Percentiles rank a stretch among this genome's conserved stretches.
phyloP scores from a whole-genome alignment of 2,329 filamentous ascomycete genomes.

The Teratosphaeria viscida region DNA sequence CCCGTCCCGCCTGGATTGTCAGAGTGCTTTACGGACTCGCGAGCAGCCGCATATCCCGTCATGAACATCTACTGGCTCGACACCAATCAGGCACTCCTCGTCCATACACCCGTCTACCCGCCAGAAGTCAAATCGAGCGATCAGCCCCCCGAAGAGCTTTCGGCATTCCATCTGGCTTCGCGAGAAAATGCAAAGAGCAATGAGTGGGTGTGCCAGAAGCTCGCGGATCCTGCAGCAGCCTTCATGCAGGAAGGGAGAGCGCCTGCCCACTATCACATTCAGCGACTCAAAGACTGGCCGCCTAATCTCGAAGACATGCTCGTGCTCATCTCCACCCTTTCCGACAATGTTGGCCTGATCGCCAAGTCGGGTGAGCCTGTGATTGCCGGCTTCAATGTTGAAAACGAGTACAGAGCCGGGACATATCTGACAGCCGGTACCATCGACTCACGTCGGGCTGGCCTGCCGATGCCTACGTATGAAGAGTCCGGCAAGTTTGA shows the following conservation, averaged over 20 bases:
- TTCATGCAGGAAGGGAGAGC: conserved; percentile 45
- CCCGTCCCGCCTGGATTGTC: conserved; percentile 59
- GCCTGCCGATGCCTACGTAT: conserved; percentile 51
- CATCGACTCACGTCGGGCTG: conserved; percentile 65
- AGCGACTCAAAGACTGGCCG: conserved; percentile 68
- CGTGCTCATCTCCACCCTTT: conserved; percentile 70
- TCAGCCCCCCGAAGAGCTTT: conserved; percentile 34
- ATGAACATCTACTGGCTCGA: conserved; percentile 73
- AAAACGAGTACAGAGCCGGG: conserved; percentile 1
- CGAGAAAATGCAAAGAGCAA: conserved; percentile 46
- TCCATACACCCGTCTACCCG: conserved; percentile 53
- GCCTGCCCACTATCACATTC: conserved; percentile 66
- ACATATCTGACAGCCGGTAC: conserved; percentile 47
- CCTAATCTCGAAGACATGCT: conserved; percentile 73
- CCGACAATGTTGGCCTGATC: conserved; percentile 67
- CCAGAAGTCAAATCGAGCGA: not conserved
- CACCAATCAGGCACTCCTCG: conserved; percentile 52
- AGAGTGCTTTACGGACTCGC: conserved; percentile 32
- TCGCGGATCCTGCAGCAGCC: conserved; percentile 59
- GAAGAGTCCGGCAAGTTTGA: conserved; percentile 59
- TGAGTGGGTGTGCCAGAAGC: conserved; percentile 60
- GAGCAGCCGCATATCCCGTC: conserved; percentile 12
- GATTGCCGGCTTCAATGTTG: conserved; percentile 2
- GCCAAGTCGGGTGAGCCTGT: conserved; percentile 52
- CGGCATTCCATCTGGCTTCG: conserved; percentile 70